Conservation (phyloP, 2,329 filamentous ascomycete genomes). For the Rutstroemia sp. region DNA sequence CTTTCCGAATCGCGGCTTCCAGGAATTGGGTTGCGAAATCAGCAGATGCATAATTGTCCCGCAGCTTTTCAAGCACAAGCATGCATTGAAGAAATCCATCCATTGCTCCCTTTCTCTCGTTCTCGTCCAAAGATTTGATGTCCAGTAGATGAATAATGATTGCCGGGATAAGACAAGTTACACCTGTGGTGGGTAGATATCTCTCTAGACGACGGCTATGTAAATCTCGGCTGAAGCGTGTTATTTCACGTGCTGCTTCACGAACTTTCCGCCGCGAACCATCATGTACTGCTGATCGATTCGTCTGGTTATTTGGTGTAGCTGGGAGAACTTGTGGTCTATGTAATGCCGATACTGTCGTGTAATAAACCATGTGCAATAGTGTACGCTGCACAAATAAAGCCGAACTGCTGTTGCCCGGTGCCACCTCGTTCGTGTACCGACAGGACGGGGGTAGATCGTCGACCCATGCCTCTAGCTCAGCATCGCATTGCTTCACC, state of each 20-base stretch:
- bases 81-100: slow-evolving; percentile 87
- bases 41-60: slow-evolving; percentile 87
- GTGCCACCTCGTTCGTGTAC: slow-evolving; percentile 52
- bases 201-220: slow-evolving; percentile 65
- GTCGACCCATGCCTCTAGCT: slow-evolving; percentile 70
- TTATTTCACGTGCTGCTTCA: slow-evolving; percentile 30
- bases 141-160: slow-evolving; percentile 92
- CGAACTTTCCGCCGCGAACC: too few species aligned
- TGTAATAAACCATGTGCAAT: slow-evolving; percentile 89
- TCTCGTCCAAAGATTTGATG: slow-evolving; percentile 74
- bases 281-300: too few species aligned
- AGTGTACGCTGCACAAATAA: slow-evolving; percentile 69
- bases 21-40: slow-evolving; percentile 93
- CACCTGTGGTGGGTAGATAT: slow-evolving; percentile 80
- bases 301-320: too few species aligned
- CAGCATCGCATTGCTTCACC: slow-evolving; percentile 70
- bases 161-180: slow-evolving; percentile 83
- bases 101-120: slow-evolving; percentile 64
- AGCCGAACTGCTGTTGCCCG: slow-evolving; percentile 51
- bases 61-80: slow-evolving; percentile 78
- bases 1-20: slow-evolving; percentile 85
- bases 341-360: slow-evolving; percentile 83
- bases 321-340: slow-evolving; percentile 65
- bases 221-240: slow-evolving; percentile 71
- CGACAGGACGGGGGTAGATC: slow-evolving; percentile 64